phyloP scores from a whole-genome alignment of 1,284 basidiomycete species.

The Ustilago shanxiensis region DNA sequence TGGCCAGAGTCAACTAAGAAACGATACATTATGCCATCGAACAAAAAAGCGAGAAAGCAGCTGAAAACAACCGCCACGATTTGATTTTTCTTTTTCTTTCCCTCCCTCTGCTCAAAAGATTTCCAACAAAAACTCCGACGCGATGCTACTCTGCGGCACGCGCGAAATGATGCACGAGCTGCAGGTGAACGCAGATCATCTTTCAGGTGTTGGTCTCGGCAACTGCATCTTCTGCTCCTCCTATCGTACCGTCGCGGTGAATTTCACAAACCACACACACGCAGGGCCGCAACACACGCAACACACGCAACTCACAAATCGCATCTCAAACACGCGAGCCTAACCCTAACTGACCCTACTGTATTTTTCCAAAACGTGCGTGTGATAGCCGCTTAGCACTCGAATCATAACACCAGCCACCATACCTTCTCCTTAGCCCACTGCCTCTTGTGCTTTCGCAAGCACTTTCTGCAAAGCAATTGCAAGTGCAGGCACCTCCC shows the following conservation, averaged over 20 bases:
- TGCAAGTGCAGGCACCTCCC: too few species aligned
- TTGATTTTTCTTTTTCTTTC: constrained; percentile 6
- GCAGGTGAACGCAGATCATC: constrained; percentile 17
- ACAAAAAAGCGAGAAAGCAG: neutral
- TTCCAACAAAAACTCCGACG: constrained; percentile 18
- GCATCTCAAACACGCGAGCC: too few species aligned
- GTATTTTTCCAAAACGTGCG: neutral
- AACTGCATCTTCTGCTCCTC: constrained; percentile 13
- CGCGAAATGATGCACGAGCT: constrained; percentile 11
- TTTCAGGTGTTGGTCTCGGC: constrained; percentile 43
- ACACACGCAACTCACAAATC: neutral
- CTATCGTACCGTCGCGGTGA: constrained; percentile 1
- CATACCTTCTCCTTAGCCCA: neutral
- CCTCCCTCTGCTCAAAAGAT: neutral
- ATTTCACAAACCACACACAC: constrained; percentile 4
- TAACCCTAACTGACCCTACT: neutral
- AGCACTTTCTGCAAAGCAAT: too few species aligned
- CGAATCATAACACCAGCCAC: neutral
- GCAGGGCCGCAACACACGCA: constrained; percentile 4
- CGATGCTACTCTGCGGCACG: neutral
- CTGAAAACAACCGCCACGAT: constrained; percentile 7
- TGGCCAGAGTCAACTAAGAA: too few species aligned
- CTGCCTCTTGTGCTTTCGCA: too few species aligned
- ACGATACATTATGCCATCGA: too few species aligned
- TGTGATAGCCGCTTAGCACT: neutral